A percentile compares a stretch with the other conserved stretches of the same genome.
phyloP scores from a whole-genome alignment of 164 flowering plant genomes.

The Magnolia kwangsiensis region DNA sequence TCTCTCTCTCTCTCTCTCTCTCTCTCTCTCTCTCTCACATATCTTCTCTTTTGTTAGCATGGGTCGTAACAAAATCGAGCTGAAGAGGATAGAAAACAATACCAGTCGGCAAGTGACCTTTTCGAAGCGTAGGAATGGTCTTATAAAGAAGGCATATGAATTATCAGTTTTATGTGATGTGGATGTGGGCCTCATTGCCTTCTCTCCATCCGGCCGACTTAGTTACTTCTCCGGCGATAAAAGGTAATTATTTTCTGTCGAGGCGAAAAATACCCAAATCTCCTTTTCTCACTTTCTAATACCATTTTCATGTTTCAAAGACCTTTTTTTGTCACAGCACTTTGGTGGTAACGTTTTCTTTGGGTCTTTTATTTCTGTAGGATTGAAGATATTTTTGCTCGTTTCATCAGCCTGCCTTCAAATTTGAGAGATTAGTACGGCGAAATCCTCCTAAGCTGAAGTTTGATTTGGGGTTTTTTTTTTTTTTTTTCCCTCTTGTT shows the following conservation, averaged over 20 bases:
- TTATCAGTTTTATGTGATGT: constrained; percentile 66
- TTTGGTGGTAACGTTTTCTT: neutral
- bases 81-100: constrained; percentile 69
- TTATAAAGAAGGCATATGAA: constrained; percentile 76
- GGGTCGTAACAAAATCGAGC: constrained; percentile 69
- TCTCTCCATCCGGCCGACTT: constrained; percentile 66
- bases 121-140: constrained; percentile 76
- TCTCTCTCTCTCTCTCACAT: no score
- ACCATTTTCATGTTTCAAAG: neutral
- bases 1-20: neutral
- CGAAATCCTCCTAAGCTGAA: neutral
- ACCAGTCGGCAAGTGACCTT: constrained; percentile 76
- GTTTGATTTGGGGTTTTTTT: neutral
- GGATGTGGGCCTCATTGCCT: constrained; percentile 70
- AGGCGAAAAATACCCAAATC: neutral
- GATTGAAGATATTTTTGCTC: constrained; percentile 51
- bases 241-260: constrained; percentile 23
- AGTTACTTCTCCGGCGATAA: constrained; percentile 52
- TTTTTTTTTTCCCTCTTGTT: no score
- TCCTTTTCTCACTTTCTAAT: neutral
- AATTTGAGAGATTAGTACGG: constrained; percentile 54
- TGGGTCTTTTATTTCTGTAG: constrained; percentile 13
- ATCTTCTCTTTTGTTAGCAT: constrained; percentile 16
- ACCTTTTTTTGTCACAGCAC: neutral
- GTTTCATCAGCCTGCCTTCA: constrained; percentile 42